These are phyloP conservation scores for Termitomyces sp. DNA, from an alignment of 768 basidiomycete genomes.

Conservation along the genomic window DNA sequence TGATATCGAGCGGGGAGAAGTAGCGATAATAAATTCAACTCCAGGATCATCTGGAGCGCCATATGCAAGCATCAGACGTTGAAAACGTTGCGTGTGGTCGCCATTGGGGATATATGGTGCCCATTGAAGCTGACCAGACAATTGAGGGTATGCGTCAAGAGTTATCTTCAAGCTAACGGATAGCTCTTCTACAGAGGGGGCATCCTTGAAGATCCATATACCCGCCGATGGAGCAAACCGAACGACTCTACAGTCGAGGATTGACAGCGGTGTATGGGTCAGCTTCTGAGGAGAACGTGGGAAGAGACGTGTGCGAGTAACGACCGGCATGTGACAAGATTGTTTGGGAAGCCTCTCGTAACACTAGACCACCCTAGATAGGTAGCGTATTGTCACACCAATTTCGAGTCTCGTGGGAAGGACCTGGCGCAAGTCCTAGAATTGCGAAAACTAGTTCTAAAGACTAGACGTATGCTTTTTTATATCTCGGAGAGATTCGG, in stretches of 20 bases:
- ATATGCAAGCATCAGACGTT: conserved; percentile 22
- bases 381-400: too few species aligned
- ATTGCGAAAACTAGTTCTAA: too few species aligned
- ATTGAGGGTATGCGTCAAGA: conserved; percentile 27
- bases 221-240: conserved; percentile 23
- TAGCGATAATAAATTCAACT: conserved; percentile 24
- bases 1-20: conserved; percentile 10
- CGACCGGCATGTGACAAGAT: conserved; percentile 6
- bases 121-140: conserved; percentile 26
- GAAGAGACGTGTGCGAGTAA: conserved; percentile 11
- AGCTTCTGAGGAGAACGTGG: conserved; percentile 1
- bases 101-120: conserved; percentile 11
- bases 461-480: too few species aligned
- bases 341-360: not conserved
- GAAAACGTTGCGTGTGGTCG: conserved; percentile 22
- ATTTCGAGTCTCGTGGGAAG: too few species aligned
- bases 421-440: too few species aligned
- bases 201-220: conserved; percentile 22
- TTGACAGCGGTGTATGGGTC: conserved; percentile 19
- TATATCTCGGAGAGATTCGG: too few species aligned
- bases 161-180: conserved; percentile 15
- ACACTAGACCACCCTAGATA: too few species aligned
- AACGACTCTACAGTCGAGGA: conserved; percentile 24
- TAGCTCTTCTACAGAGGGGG: conserved; percentile 8
- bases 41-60: conserved; percentile 24